These are phyloP conservation scores for Mortierella sp. DNA, from an alignment of 371 early-diverging fungal genomes.

Conservation along the genomic window DNA sequence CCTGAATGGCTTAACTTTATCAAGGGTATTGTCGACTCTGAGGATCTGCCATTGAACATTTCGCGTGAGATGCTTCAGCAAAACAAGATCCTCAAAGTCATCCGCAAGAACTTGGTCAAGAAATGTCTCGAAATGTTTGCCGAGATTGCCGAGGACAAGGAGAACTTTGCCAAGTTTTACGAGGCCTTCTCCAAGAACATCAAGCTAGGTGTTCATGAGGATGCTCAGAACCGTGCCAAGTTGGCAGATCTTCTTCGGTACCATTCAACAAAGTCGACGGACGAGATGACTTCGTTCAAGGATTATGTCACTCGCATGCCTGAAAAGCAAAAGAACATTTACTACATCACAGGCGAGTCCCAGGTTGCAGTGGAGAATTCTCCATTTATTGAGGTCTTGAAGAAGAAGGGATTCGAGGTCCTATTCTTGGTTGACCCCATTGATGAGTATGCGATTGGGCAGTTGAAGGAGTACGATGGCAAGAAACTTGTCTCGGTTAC, in stretches of 20 bases:
- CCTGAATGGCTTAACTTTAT: slow-evolving; percentile 92
- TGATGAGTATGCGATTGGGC: slow-evolving; percentile 95
- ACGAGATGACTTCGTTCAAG: slow-evolving; percentile 90
- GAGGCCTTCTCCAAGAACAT: slow-evolving; percentile 92
- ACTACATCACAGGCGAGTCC: slow-evolving; percentile 98
- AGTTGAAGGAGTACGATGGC: slow-evolving; percentile 97
- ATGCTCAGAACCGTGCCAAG: slow-evolving; percentile 86
- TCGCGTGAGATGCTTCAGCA: slow-evolving; percentile 97
- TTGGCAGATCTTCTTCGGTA: slow-evolving; percentile 91
- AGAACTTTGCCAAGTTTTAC: slow-evolving; percentile 92
- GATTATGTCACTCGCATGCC: slow-evolving; percentile 91
- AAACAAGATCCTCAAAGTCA: slow-evolving; percentile 93
- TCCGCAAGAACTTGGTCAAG: slow-evolving; percentile 93
- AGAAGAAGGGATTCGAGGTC: slow-evolving; percentile 95
- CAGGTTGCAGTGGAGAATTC: slow-evolving; percentile 93
- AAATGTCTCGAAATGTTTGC: slow-evolving; percentile 93
- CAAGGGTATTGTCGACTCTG: slow-evolving; percentile 93
- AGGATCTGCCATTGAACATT: slow-evolving; percentile 97
- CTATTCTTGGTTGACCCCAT: slow-evolving; percentile 94
- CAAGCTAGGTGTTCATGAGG: slow-evolving; percentile 94
- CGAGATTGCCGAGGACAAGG: slow-evolving; percentile 90
- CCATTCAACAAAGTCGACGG: slow-evolving; percentile 92
- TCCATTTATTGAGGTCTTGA: slow-evolving; percentile 96
- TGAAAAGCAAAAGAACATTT: slow-evolving; percentile 86
- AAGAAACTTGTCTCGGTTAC: slow-evolving; percentile 96